Base-by-base conservation (phyloP, 805 yeast species). In the Candida verbasci region DNA sequence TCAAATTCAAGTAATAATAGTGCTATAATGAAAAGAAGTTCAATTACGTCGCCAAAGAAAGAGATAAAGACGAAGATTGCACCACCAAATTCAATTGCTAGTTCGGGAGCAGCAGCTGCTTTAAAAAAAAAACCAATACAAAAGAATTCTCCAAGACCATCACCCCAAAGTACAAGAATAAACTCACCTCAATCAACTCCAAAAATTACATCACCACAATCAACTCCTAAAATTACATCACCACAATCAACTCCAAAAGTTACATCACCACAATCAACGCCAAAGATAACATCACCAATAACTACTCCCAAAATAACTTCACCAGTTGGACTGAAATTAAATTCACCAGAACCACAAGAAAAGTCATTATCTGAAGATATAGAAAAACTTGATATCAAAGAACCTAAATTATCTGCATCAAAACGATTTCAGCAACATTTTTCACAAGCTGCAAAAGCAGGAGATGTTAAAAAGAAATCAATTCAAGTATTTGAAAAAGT, bases 381-480 rank as follows among this genome's bases (percentile, higher is more conserved):
- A 32, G 58, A 52, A 30, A 50, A 47, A 12, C 30, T 34, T 10
- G 38, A 26, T 10, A 18, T 28, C 7, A 15, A 36, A 17, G 23
- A 22, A 6, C 11, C 11, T 10, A 55, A 47, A 37, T 39, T 64
- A 18, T 60, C 61, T 7, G 71, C 72, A 1, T 56, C 55, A 29
- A 70, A 65, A 38, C 50, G 68, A 30, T 53, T 66, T 12, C 70
- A 65, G 37, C 58, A 52, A 30, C 70, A 65, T 42, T 42, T 68
- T 18, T 46, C 60, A 29, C 55, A 63, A 31, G 71, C 68, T 1
- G 55, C 71, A 1, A 60, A 50, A 42, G 38, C 60, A 1, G 73
- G 73, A 0, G 31, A 62, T 0, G 47, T 68, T 15, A 48, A 60
- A 48, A 58, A 69, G 1, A 70, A 65, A 37, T 61, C 61, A 37